These are phyloP conservation scores for Arctium minus DNA, from an alignment of 129 eudicot genomes.

Conservation along the genomic window DNA sequence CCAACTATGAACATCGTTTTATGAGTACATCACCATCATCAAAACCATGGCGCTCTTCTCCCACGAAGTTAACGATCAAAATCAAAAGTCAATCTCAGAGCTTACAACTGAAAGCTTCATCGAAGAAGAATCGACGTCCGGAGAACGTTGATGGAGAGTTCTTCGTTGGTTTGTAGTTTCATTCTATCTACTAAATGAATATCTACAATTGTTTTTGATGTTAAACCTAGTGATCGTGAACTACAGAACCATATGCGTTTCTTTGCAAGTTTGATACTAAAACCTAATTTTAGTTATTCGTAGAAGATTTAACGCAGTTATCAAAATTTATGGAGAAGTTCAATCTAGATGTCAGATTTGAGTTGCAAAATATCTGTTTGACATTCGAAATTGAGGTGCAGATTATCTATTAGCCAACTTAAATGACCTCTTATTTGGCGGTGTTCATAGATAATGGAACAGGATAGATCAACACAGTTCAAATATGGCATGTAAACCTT, in stretches of 20 bases:
- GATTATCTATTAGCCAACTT: neutral
- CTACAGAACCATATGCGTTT: neutral
- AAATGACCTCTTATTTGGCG: neutral
- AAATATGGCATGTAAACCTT: neutral
- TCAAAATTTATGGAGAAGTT: neutral
- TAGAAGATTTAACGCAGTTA: neutral
- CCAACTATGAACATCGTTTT: slow-evolving; percentile 14
- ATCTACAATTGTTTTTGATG: neutral
- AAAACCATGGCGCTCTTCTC: slow-evolving; percentile 8
- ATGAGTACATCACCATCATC: neutral
- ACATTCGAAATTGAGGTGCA: neutral
- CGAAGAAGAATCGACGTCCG: slow-evolving; percentile 39
- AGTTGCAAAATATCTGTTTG: neutral
- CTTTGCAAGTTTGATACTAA: neutral
- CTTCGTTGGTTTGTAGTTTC: slow-evolving; percentile 41
- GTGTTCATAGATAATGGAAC: neutral
- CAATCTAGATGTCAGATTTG: neutral
- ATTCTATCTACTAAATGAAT: neutral
- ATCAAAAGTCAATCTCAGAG: slow-evolving; percentile 20
- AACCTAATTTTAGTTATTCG: neutral
- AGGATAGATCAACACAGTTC: neutral
- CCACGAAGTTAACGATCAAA: slow-evolving; percentile 4
- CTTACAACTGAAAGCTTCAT: neutral
- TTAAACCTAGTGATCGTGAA: neutral
- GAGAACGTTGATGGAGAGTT: slow-evolving; percentile 53